Conservation (phyloP, 2,329 filamentous ascomycete genomes). For the Colletotrichum sp. region DNA sequence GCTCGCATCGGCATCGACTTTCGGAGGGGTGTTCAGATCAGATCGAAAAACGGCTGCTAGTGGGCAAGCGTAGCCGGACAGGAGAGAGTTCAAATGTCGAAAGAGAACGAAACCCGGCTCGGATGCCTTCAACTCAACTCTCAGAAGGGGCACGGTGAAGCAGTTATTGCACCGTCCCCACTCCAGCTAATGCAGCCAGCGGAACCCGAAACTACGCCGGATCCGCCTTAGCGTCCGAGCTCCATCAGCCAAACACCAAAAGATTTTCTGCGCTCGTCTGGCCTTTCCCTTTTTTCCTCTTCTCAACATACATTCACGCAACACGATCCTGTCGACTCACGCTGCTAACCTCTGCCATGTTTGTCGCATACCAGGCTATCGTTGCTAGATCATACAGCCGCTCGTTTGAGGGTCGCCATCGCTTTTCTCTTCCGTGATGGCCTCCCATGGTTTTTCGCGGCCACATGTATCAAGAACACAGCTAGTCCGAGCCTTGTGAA, state of each 20-base stretch:
- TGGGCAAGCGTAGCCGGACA: not conserved
- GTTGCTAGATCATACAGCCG: slow-evolving; percentile 22
- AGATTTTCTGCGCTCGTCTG: slow-evolving; percentile 7
- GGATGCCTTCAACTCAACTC: not conserved
- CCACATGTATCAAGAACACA: slow-evolving; percentile 33
- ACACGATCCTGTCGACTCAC: slow-evolving; percentile 18
- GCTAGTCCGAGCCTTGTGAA: not conserved
- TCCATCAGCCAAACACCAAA: not conserved
- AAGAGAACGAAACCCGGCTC: not conserved
- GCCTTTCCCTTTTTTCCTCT: not conserved
- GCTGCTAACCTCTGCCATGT: slow-evolving; percentile 14
- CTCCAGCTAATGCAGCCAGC: not conserved
- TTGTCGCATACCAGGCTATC: slow-evolving; percentile 11
- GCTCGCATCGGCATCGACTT: not conserved
- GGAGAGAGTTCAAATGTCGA: not conserved
- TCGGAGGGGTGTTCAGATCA: not conserved
- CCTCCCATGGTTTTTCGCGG: slow-evolving; percentile 50
- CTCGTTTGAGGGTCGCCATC: slow-evolving; percentile 44
- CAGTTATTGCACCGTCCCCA: not conserved
- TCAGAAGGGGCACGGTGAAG: not conserved
- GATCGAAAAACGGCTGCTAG: not conserved
- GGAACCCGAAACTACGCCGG: not conserved
- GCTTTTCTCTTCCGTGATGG: slow-evolving; percentile 39
- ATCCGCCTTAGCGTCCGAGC: slow-evolving; percentile 2
- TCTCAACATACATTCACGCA: slow-evolving; percentile 15